Percentiles rank a stretch among this genome's conserved stretches.
phyloP scores from a whole-genome alignment of 2,329 filamentous ascomycete species.

The Capronia americana region DNA sequence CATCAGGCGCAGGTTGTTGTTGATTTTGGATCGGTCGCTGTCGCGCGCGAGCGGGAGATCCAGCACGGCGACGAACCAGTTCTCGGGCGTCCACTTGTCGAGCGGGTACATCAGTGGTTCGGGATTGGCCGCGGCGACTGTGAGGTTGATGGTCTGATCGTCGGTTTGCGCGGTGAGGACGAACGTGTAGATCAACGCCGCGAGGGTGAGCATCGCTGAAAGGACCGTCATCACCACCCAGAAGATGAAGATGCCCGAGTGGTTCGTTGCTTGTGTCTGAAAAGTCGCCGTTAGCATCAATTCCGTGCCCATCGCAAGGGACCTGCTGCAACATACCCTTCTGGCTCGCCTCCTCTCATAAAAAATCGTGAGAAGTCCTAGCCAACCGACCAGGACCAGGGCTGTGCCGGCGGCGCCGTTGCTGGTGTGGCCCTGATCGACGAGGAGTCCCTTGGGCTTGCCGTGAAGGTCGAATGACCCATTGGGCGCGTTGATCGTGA shows the following conservation, averaged over 20 bases:
- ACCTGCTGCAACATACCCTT: conserved; percentile 21
- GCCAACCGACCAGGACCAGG: conserved; percentile 35
- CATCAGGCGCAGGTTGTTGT: conserved; percentile 35
- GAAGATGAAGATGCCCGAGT: conserved; percentile 30
- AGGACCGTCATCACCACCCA: conserved; percentile 36
- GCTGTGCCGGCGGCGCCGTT: conserved; percentile 40
- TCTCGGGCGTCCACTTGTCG: conserved; percentile 39
- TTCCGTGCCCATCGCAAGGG: neutral
- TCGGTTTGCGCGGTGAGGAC: conserved; percentile 32
- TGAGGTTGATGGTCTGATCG: conserved; percentile 39
- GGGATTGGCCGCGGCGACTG: conserved; percentile 39
- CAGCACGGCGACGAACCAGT: conserved; percentile 39
- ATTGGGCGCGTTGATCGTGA: conserved; percentile 32
- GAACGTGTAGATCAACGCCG: conserved; percentile 38
- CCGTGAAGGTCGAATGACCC: conserved; percentile 36
- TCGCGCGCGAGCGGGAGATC: conserved; percentile 30
- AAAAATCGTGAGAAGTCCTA: conserved; percentile 35
- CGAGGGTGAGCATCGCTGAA: conserved; percentile 33
- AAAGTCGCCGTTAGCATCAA: neutral
- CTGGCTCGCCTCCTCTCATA: conserved; percentile 26
- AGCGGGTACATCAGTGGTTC: conserved; percentile 45
- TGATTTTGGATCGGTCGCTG: conserved; percentile 32
- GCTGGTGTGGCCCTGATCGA: conserved; percentile 38
- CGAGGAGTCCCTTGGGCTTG: conserved; percentile 31
- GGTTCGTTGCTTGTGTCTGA: conserved; percentile 21